Percentiles rank a stretch among this genome's conserved stretches.
These are phyloP conservation scores for Beauveria rudraprayagi DNA, from an alignment of 2,329 filamentous ascomycete genomes.

Conservation along the genomic window DNA sequence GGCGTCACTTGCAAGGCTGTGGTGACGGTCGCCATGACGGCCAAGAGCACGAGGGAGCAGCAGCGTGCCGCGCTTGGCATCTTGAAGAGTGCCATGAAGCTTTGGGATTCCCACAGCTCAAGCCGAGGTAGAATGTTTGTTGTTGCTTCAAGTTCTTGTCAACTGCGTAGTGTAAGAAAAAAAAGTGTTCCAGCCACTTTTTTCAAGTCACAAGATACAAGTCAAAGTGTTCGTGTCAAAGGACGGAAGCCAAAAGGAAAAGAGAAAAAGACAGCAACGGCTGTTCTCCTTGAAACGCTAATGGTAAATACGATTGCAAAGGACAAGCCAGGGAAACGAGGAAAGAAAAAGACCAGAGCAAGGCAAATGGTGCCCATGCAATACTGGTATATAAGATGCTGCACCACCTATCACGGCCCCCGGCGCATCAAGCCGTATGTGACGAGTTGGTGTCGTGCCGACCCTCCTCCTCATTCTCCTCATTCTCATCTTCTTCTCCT, in stretches of 20 bases:
- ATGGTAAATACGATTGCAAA: too few species aligned
- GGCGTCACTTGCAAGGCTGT: slow-evolving; percentile 43
- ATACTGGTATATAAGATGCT: background rate
- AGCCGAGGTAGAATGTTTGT: too few species aligned
- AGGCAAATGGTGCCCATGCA: background rate
- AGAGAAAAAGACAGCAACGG: background rate
- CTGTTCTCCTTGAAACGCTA: background rate
- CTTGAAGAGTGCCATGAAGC: background rate
- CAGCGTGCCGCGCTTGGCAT: background rate
- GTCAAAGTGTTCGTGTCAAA: background rate
- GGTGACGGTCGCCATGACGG: slow-evolving; percentile 8
- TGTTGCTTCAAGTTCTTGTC: too few species aligned
- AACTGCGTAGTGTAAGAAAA: background rate
- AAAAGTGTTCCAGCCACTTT: slow-evolving; percentile 9
- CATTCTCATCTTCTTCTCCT: too few species aligned
- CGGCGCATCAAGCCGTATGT: background rate
- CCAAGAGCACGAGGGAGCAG: background rate
- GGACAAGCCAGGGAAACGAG: too few species aligned
- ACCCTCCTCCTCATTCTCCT: too few species aligned
- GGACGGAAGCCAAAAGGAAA: background rate
- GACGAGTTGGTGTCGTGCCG: background rate
- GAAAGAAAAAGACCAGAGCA: background rate
- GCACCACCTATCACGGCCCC: background rate
- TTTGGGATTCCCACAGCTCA: too few species aligned
- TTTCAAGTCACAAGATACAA: background rate